Evolutionary conservation across 1,284 basidiomycete species (phyloP).

Genomic region (Mycosarcoma maydis): DNA sequence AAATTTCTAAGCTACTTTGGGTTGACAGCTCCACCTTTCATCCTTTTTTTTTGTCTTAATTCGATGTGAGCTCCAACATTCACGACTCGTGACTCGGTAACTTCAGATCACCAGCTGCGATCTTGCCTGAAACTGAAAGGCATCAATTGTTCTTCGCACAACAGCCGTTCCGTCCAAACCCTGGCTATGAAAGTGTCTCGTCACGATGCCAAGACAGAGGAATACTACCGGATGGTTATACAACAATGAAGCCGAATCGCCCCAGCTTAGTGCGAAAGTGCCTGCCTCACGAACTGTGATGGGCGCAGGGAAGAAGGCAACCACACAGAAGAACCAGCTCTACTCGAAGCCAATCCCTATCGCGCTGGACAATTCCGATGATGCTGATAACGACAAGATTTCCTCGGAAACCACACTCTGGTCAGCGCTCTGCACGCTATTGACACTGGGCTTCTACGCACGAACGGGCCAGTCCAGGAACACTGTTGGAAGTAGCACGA

Average conservation of each 20-base stretch:
- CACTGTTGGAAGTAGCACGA: neutral
- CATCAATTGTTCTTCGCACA: too few relatives aligned
- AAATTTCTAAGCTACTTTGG: neutral
- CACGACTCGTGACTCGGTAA: too few relatives aligned
- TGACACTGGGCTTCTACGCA: slow-evolving; percentile 31
- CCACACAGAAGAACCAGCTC: slow-evolving; percentile 47
- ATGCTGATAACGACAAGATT: neutral
- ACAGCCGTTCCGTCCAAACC: too few relatives aligned
- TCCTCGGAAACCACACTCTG: slow-evolving; percentile 6
- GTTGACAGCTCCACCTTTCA: slow-evolving; percentile 26
- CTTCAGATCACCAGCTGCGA: too few relatives aligned
- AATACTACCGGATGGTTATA: slow-evolving; percentile 49
- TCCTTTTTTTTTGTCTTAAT: slow-evolving; percentile 3
- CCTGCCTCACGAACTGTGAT: slow-evolving; percentile 17
- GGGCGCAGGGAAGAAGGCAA: slow-evolving; percentile 58
- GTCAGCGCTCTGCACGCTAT: slow-evolving; percentile 12
- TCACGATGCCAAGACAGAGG: slow-evolving; percentile 40
- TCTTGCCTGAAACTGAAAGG: too few relatives aligned
- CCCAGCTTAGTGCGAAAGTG: slow-evolving; percentile 15
- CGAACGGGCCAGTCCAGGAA: neutral
- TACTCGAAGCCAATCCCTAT: slow-evolving; percentile 54
- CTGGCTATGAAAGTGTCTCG: too few relatives aligned
- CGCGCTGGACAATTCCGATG: slow-evolving; percentile 9
- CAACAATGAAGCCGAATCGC: slow-evolving; percentile 36
- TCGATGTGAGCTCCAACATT: too few relatives aligned